Base-by-base conservation (phyloP, 1,284 basidiomycete species). In the Ganoderma resinaceum region DNA sequence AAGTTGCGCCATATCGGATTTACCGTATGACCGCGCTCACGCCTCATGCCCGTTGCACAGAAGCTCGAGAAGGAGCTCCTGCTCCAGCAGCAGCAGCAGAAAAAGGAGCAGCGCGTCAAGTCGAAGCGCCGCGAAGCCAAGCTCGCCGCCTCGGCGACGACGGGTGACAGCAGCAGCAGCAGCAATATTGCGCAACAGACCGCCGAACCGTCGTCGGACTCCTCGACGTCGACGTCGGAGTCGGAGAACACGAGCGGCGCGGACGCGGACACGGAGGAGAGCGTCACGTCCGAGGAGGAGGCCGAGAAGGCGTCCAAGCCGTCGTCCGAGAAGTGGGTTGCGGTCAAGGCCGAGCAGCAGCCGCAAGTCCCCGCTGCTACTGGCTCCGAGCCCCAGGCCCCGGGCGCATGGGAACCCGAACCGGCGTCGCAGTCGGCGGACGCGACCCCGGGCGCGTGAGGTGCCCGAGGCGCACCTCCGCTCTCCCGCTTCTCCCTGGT, bases 241-340 rank as follows among this genome's bases (percentile, higher is more conserved):
- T 85, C 85, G 11, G 89, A 89, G 73, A 83, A 80, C 64, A 87
- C 82, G 74, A 88, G 84, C 26, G 90, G 89, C 26, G 78, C 84
- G 65, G 91, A 92, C 66, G 91, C 89, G 12, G 91, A 93, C 73
- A 87, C 87, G 33, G 91, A 92, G 78, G 90, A 90, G 75, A 92
- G 89, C 73, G 81, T 90, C 72, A 89, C 91, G 6, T 91, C 91
- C 60, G 91, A 93, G 73, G 90, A 91, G 72, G 78, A 80, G 53
- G 84, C 86, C 42, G 86, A 84, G 70, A 77, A 70, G 61, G 65
- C 72, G 14, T 63, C 67, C 37, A 81, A 80, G 35, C 71, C 71
- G 63, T 82, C 71, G 63, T 83, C 74, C 53, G 77, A 82, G 23
- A 86, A 86, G 76, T 90, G 92, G 76, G 92, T 91, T 76, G 93